A percentile compares a stretch with the other conserved stretches of the same genome.
Evolutionary conservation across 1,139 yeast genomes (phyloP).

Genomic region (Kodamaea anthophila): DNA sequence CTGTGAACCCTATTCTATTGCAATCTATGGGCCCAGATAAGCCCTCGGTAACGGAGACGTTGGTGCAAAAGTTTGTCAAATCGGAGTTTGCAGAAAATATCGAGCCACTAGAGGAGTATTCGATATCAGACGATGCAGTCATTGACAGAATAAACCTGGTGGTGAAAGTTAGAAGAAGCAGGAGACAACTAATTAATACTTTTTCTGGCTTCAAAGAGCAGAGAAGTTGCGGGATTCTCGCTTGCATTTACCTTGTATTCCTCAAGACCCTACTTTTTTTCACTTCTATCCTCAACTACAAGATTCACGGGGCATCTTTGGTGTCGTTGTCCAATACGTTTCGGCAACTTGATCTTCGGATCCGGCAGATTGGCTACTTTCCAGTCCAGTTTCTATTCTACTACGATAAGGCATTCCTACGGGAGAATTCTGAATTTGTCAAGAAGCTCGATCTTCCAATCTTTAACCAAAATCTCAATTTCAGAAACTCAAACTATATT

Average conservation of each 20-base stretch:
- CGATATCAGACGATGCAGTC: slow-evolving; percentile 23
- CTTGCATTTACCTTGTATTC: too few relatives aligned
- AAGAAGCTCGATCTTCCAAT: slow-evolving; percentile 29
- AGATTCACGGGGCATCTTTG: slow-evolving; percentile 14
- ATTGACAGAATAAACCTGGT: slow-evolving; percentile 32
- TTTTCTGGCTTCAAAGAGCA: neutral
- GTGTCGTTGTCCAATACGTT: slow-evolving; percentile 52
- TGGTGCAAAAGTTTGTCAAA: slow-evolving; percentile 6
- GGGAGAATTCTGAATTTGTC: slow-evolving; percentile 18
- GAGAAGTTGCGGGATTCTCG: too few relatives aligned
- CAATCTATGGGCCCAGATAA: slow-evolving; percentile 38
- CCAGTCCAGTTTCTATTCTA: slow-evolving; percentile 73
- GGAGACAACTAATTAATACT: too few relatives aligned
- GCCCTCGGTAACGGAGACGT: slow-evolving; percentile 5
- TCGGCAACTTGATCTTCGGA: slow-evolving; percentile 71
- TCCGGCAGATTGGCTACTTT: slow-evolving; percentile 71
- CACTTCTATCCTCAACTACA: slow-evolving; percentile 22
- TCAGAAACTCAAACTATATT: slow-evolving; percentile 68
- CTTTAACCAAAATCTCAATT: slow-evolving; percentile 34
- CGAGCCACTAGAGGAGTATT: slow-evolving; percentile 6
- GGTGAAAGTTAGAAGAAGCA: slow-evolving; percentile 15
- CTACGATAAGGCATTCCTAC: slow-evolving; percentile 27
- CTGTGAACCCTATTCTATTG: slow-evolving; percentile 64
- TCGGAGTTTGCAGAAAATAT: slow-evolving; percentile 9
- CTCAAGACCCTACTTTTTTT: slow-evolving; percentile 4